Conservation (phyloP, 2,329 filamentous ascomycete species). For the Pseudocercospora pini-densiflorae region DNA sequence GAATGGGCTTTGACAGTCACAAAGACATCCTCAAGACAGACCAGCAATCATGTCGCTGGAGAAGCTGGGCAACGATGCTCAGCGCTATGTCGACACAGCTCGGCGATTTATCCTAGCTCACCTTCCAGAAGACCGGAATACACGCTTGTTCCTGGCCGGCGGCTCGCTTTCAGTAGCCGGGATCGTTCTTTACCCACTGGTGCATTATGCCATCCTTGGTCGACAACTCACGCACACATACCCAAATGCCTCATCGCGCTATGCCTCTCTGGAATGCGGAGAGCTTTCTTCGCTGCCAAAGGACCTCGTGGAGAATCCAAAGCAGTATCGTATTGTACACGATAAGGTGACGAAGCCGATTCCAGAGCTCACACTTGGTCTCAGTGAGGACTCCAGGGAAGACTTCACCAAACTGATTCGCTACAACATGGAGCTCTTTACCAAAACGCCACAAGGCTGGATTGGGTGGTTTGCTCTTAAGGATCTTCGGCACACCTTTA, state of each 20-base stretch:
- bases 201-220: conserved; percentile 26
- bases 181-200: conserved; percentile 25
- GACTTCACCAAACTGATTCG: conserved; percentile 29
- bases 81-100: conserved; percentile 16
- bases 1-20: conserved; percentile 1
- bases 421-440: conserved; percentile 26
- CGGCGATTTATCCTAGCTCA: conserved; percentile 17
- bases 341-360: conserved; percentile 29
- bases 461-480: conserved; percentile 22
- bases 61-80: conserved; percentile 9
- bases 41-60: conserved; percentile 6
- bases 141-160: conserved; percentile 24
- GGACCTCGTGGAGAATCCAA: conserved; percentile 25
- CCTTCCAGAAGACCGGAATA: conserved; percentile 25
- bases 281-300: conserved; percentile 26
- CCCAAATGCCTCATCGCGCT: conserved; percentile 22
- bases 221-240: conserved; percentile 27
- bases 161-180: conserved; percentile 24
- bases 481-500: conserved; percentile 24
- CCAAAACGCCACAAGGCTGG: conserved; percentile 24
- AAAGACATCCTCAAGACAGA: neutral
- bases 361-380: conserved; percentile 19
- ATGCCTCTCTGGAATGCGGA: conserved; percentile 26
- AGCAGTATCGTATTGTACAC: conserved; percentile 25
- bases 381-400: conserved; percentile 18